Base-by-base conservation (phyloP, 2,329 filamentous ascomycete species). In the Fusarium avenaceum region DNA sequence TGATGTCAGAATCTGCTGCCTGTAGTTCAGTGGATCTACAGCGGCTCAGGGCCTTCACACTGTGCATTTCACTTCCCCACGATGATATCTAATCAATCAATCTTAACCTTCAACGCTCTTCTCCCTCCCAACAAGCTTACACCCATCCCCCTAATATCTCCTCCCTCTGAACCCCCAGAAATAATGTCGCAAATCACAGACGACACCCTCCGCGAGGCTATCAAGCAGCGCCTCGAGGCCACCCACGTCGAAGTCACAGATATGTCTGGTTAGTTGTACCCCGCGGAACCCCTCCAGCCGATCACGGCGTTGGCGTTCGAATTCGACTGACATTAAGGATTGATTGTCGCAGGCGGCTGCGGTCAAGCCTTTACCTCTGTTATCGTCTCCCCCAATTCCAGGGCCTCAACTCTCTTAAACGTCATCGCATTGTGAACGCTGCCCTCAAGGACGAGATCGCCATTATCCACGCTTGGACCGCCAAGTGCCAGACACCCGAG, bases 391-490 rank as follows among this genome's bases (percentile, higher is more conserved):
- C 90, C 32, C 82, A 88, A 58, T 94, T 93, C 78, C 83, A 86
- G 57, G 89, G 88, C 73, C 90, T 92, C 79, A 91, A 83, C 75
- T 92, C 92, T 52, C 88, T 97, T 59, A 93, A 93, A 77, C 87
- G 94, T 58, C 93, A 97, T 80, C 89, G 94, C 43, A 85, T 96
- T 66, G 94, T 97, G 72, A 97, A 97, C 80, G 86, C 86, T 17
- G 89, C 89, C 7, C 84, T 97, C 73, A 95, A 94, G 82, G 87
- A 90, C 46, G 94, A 97, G 81, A 97, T 97, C 77, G 92, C 92
- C 17, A 88, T 87, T 69, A 97, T 97, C 73, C 94, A 97, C 82
- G 94, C 94, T 39, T 97, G 94, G 94, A 96, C 93, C 57, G 93
- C 94, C 28, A 96, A 94, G 81, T 97, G 94, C 79, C 92, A 94